A percentile compares a stretch with the other conserved stretches of the same genome.
Conservation (phyloP, 805 yeast species). For the Allodekkera sacchari region DNA sequence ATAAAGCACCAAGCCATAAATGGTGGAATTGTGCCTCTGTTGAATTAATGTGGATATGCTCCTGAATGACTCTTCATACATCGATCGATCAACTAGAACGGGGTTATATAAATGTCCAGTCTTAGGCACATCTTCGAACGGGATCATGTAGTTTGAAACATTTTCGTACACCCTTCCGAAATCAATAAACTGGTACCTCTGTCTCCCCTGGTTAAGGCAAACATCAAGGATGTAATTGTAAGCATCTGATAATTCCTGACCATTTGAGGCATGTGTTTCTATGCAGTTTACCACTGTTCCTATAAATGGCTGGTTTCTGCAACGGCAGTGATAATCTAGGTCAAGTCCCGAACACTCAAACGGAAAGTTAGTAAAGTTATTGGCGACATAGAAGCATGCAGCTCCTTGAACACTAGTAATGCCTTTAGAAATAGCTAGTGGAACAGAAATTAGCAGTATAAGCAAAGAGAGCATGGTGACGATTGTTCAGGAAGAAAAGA, state of each 20-base stretch:
- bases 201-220: constrained; percentile 25
- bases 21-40: constrained; percentile 24
- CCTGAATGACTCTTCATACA: constrained; percentile 19
- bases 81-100: constrained; percentile 14
- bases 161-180: constrained; percentile 21
- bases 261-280: constrained; percentile 21
- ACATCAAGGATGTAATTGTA: constrained; percentile 25
- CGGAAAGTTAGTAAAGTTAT: constrained; percentile 25
- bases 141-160: constrained; percentile 17
- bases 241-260: constrained; percentile 21
- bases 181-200: constrained; percentile 19
- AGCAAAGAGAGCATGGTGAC: too few relatives aligned
- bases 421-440: constrained; percentile 18
- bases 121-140: constrained; percentile 5
- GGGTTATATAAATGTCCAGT: constrained; percentile 18
- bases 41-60: constrained; percentile 21
- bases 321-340: constrained; percentile 27
- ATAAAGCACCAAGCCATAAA: constrained; percentile 20
- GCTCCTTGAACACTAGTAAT: constrained; percentile 28
- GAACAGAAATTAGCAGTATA: not conserved
- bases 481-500: too few relatives aligned
- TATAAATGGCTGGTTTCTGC: constrained; percentile 25
- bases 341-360: constrained; percentile 27
- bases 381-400: constrained; percentile 27
- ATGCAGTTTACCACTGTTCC: constrained; percentile 30